Conservation (phyloP, 345 rosid species). For the Sisymbrium altissimum region DNA sequence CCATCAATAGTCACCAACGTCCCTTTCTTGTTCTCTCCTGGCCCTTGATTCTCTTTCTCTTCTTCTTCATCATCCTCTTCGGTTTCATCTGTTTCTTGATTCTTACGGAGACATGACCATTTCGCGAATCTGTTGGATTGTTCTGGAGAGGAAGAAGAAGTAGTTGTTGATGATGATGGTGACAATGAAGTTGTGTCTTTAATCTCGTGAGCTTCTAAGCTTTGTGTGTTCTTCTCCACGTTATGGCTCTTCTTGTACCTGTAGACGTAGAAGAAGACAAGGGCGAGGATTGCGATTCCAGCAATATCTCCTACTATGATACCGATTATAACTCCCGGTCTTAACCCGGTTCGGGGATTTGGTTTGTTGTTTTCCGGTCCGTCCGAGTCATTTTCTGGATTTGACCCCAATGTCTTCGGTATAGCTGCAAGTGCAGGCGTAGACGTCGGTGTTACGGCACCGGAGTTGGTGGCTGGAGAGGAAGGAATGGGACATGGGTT, state of each 20-base stretch:
- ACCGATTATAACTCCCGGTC: conserved; percentile 38
- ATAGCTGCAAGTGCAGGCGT: conserved; percentile 65
- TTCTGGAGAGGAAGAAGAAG: conserved; percentile 56
- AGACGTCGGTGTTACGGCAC: conserved; percentile 46
- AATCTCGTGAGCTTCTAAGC: conserved; percentile 41
- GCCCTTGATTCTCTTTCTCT: conserved; percentile 30
- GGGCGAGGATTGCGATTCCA: conserved; percentile 37
- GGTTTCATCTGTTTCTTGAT: conserved; percentile 43
- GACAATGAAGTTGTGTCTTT: conserved; percentile 40
- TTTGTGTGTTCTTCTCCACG: conserved; percentile 32
- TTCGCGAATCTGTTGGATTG: conserved; percentile 60
- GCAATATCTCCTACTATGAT: conserved; percentile 46
- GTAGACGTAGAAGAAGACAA: conserved; percentile 36
- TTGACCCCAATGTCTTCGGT: conserved; percentile 41
- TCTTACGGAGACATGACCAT: conserved; percentile 80
- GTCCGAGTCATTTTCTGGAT: conserved; percentile 15
- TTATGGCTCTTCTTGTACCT: conserved; percentile 32
- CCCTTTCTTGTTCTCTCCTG: conserved; percentile 51
- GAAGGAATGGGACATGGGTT: conserved; percentile 55
- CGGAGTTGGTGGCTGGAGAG: conserved; percentile 35
- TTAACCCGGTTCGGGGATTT: conserved; percentile 28
- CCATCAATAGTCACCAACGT: conserved; percentile 73
- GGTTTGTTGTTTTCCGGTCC: not conserved
- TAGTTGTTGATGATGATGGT: conserved; percentile 37
- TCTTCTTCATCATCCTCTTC: conserved; percentile 39